These are phyloP conservation scores for Rosa chinensis DNA, from an alignment of 306 rosid species.

Conservation along the genomic window DNA sequence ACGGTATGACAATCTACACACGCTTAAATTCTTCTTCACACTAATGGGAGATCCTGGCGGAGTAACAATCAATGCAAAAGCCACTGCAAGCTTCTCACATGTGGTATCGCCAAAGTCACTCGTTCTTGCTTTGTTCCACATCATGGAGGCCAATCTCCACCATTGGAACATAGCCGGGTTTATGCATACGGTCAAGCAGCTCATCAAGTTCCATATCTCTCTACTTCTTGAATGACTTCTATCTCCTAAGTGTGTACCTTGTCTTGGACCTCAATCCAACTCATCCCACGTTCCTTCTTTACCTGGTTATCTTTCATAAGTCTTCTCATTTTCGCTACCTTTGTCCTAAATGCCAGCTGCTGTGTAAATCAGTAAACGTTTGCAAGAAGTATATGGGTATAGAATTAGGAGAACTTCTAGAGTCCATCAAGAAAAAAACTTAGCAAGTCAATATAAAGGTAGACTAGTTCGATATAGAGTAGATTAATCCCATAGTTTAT, in stretches of 20 bases:
- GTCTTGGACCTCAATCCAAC: constrained; percentile 88
- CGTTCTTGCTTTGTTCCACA: constrained; percentile 66
- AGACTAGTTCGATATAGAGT: too few species aligned
- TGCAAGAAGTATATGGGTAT: constrained; percentile 78
- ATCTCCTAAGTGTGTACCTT: constrained; percentile 72
- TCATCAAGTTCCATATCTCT: constrained; percentile 79
- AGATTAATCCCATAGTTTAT: too few species aligned
- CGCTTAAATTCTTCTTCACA: constrained; percentile 85
- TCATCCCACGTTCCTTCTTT: constrained; percentile 94
- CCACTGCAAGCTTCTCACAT: constrained; percentile 91
- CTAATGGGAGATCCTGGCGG: constrained; percentile 70
- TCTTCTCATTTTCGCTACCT: constrained; percentile 70
- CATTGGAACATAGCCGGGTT: constrained; percentile 76
- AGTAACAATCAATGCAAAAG: constrained; percentile 73
- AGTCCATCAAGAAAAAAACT: too few species aligned
- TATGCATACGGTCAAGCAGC: constrained; percentile 49
- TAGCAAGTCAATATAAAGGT: too few species aligned
- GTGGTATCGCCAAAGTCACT: constrained; percentile 57
- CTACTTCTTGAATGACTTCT: constrained; percentile 64
- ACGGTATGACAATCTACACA: constrained; percentile 82
- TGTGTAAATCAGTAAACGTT: constrained; percentile 59
- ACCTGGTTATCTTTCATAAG: constrained; percentile 65
- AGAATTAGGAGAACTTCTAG: too few species aligned
- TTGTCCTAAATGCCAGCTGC: constrained; percentile 79
- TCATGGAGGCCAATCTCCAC: constrained; percentile 77